These are phyloP conservation scores for Fomes fomentarius DNA, from an alignment of 1,284 basidiomycete genomes.

Conservation along the genomic window DNA sequence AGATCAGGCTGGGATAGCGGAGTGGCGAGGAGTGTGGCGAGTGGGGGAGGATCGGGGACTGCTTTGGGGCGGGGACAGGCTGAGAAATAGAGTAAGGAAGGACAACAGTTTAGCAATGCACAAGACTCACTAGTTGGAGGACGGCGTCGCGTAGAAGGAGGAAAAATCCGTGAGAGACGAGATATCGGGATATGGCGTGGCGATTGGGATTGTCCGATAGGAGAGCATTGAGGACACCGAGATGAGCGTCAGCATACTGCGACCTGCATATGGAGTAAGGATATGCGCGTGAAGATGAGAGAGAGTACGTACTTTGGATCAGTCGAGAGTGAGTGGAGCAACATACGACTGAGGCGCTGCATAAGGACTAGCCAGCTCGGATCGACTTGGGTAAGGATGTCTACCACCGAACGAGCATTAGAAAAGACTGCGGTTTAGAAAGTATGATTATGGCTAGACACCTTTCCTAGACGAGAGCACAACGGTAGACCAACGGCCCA, in stretches of 20 bases:
- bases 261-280: constrained; percentile 39
- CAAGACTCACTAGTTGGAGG: constrained; percentile 30
- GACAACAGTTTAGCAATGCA: not conserved
- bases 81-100: constrained; percentile 25
- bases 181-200: constrained; percentile 41
- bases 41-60: constrained; percentile 42
- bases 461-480: constrained; percentile 45
- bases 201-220: constrained; percentile 32
- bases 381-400: constrained; percentile 44
- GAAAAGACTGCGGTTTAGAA: not conserved
- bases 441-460: too few relatives aligned
- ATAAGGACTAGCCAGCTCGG: constrained; percentile 63
- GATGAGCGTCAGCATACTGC: constrained; percentile 39
- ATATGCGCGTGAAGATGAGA: not conserved
- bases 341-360: constrained; percentile 46
- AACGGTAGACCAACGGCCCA: constrained; percentile 55
- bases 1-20: constrained; percentile 40
- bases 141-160: constrained; percentile 36
- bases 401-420: constrained; percentile 33
- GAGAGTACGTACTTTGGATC: constrained; percentile 47
- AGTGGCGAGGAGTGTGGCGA: constrained; percentile 45
- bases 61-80: constrained; percentile 43
- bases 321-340: constrained; percentile 54
- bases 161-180: constrained; percentile 48
- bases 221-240: constrained; percentile 44